Base-by-base conservation (phyloP, 1,139 yeast genomes). In the Blastobotrys apis region DNA sequence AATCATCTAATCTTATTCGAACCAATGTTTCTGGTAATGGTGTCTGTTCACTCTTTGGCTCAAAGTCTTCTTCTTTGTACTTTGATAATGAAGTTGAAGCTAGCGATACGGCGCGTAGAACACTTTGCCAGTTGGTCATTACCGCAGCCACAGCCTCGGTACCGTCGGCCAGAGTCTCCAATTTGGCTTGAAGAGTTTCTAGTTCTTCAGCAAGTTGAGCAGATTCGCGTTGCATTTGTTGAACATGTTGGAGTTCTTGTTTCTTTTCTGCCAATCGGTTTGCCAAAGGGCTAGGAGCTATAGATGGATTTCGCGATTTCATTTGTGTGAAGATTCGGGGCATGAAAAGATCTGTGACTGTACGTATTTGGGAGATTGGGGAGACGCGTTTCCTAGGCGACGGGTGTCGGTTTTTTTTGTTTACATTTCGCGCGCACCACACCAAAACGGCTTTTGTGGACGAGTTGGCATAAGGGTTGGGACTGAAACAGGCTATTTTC, bases 11-110 rank as follows among this genome's bases (percentile, higher is more conserved):
- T 45, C 76, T 70, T 29, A 84, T 74, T 41, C 95, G 69, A 3
- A 86, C 87, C 51, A 86, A 67, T 0, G 87, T 74, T 57, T 85
- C 86, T 13, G 83, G 80, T 26, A 76, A 64, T 1, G 79, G 79
- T 3, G 69, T 63, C 12, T 66, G 69, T 12, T 57, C 63, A 66
- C 39, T 74, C 10, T 61, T 56, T 20, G 30, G 21, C 30, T 74
- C 76, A 44, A 71, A 72, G 51, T 75, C 80, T 27, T 66, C 65
- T 21, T 72, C 73, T 0, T 73, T 53, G 49, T 76, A 72, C 44
- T 71, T 73, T 47, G 73, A 15, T 22, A 47, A 29, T 54, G 79
- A 62, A 51, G 48, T 43, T 0, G 88, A 78, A 0, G 94, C 90
- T 55, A 84, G 62, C 9, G 83, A 76, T 0, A 84, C 76, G 1